Evolutionary conservation across 2,329 filamentous ascomycete genomes (phyloP), one percentile per base, ranked within the genome.

Genomic region (Penicillium fuscoglaucum): DNA sequence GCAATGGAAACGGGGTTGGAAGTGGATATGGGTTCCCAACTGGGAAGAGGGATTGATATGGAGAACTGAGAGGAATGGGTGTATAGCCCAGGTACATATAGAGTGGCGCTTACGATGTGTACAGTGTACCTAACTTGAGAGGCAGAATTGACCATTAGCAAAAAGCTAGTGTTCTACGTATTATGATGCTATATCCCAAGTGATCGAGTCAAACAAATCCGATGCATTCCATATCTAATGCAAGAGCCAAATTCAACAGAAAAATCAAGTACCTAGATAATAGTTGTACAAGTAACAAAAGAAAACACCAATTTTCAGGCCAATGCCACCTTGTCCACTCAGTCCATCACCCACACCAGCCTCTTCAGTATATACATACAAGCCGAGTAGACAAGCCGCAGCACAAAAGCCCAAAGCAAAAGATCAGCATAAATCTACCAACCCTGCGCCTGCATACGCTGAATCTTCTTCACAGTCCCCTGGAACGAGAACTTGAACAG

Each of bases 401-500:
- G 40, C 51, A 53, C 21, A 49, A 50, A 53, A 33, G 21, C 6
- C 52, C 21, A 41, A 45, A 24, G 29, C 37, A 48, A 41, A 55
- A 26, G 15, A 49, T 7, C 28, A 26, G 46, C 37, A 45, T 40
- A 17, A 52, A 50, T 57, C 57, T 72, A 80, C 78, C 78, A 80
- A 13, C 78, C 78, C 69, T 80, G 78, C 21, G 69, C 70, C 62
- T 74, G 74, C 77, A 80, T 78, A 53, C 71, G 71, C 64, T 77
- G 67, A 55, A 80, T 77, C 66, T 74, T 73, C 43, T 55, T 63
- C 59, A 79, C 74, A 55, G 78, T 79, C 44, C 71, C 64, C 56
- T 73, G 59, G 63, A 80, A 80, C 13, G 76, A 78, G 50, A 72
- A 74, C 63, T 74, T 76, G 60, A 80, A 80, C 66, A 79, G 58